A percentile compares a stretch with the other conserved stretches of the same genome.
Evolutionary conservation across 176 grass and related monocot genomes (phyloP).

Genomic region (Rhipidocladum racemiflorum): DNA sequence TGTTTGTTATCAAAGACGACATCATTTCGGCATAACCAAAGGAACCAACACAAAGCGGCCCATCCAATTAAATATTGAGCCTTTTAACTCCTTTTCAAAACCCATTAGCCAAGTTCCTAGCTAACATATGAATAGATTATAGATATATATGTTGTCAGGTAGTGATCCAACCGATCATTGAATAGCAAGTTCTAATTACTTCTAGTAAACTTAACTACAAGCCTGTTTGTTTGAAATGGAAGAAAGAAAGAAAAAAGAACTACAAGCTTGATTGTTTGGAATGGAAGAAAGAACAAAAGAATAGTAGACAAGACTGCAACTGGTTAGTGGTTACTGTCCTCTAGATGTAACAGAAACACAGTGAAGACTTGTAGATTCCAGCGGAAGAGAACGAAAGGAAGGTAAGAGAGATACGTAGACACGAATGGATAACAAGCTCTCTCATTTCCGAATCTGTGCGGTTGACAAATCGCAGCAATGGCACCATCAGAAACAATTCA

Average conservation of each 20-base stretch:
- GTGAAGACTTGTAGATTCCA: background rate
- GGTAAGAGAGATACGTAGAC: background rate
- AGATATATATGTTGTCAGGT: background rate
- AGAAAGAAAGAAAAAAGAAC: background rate
- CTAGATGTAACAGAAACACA: background rate
- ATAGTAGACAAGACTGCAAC: background rate
- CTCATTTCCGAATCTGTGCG: background rate
- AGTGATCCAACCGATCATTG: background rate
- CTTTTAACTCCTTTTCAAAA: too few species aligned
- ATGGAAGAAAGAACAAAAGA: background rate
- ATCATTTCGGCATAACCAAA: too few species aligned
- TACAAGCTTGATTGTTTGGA: background rate
- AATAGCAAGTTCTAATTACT: background rate
- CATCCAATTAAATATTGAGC: too few species aligned
- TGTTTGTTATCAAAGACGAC: too few species aligned
- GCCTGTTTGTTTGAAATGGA: background rate
- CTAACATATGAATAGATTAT: background rate
- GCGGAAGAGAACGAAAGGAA: slow-evolving; percentile 4
- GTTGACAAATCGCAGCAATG: background rate
- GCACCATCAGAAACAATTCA: background rate
- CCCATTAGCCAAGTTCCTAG: too few species aligned
- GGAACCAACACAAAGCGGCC: too few species aligned
- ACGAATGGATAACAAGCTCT: background rate
- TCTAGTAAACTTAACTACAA: background rate
- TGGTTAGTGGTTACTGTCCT: slow-evolving; percentile 3